These are phyloP conservation scores for Apophysomyces ossiformis DNA, from an alignment of 371 early-diverging fungal species.

Conservation along the genomic window DNA sequence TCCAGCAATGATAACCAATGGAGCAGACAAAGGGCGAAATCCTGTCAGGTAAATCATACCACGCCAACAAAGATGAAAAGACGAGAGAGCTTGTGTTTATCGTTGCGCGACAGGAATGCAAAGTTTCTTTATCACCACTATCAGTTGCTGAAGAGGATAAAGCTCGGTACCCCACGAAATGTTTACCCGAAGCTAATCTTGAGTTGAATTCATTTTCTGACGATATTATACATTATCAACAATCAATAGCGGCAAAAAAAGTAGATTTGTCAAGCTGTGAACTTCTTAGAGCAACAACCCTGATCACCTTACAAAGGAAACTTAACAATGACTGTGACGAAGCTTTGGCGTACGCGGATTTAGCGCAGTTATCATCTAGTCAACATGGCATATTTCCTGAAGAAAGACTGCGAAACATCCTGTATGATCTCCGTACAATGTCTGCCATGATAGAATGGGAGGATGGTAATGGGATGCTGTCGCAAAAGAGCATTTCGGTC, in stretches of 20 bases:
- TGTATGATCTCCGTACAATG: constrained; percentile 46
- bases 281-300: constrained; percentile 35
- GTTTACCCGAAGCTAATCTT: constrained; percentile 9
- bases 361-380: constrained; percentile 14
- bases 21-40: constrained; percentile 39
- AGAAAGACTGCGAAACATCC: constrained; percentile 30
- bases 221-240: not conserved
- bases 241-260: not conserved
- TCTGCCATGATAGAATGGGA: constrained; percentile 52
- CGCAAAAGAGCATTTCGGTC: constrained; percentile 10
- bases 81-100: constrained; percentile 2
- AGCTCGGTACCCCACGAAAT: not conserved
- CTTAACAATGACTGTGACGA: constrained; percentile 46
- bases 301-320: constrained; percentile 49
- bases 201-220: not conserved
- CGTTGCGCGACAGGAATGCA: constrained; percentile 27
- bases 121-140: constrained; percentile 34
- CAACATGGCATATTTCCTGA: constrained; percentile 26
- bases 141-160: constrained; percentile 24
- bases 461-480: constrained; percentile 14
- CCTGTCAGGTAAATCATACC: constrained; percentile 32
- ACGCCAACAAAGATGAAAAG: not conserved
- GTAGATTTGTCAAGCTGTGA: not conserved
- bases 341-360: constrained; percentile 24
- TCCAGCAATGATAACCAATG: constrained; percentile 22